Percentiles rank a stretch among this genome's conserved stretches.
phyloP scores from a whole-genome alignment of 73 alveolate genomes.

The Halteria grandinella region DNA sequence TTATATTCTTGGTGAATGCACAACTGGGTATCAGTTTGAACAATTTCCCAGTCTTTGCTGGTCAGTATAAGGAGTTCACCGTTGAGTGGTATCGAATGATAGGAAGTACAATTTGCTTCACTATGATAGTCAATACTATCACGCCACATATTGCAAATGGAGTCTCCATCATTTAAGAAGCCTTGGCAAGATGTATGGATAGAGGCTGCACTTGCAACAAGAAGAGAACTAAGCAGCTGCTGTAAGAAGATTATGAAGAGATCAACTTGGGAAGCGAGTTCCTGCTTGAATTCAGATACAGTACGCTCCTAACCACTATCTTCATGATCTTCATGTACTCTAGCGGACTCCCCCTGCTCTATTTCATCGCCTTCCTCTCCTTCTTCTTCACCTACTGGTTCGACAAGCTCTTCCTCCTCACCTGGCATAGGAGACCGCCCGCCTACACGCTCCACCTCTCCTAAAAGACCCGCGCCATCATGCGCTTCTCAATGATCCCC shows the following conservation, averaged over 20 bases:
- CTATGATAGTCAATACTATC: slow-evolving; percentile 40
- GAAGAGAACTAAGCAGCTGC: slow-evolving; percentile 41
- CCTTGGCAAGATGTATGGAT: slow-evolving; percentile 44
- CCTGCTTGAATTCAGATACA: slow-evolving; percentile 58
- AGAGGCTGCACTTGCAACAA: slow-evolving; percentile 49
- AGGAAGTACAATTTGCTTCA: slow-evolving; percentile 57
- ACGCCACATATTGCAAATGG: slow-evolving; percentile 61
- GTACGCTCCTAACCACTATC: slow-evolving; percentile 46
- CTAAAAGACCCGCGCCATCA: neutral
- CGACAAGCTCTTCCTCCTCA: slow-evolving; percentile 59
- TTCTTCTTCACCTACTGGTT: slow-evolving; percentile 68
- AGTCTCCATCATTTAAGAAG: neutral
- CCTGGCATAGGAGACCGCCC: slow-evolving; percentile 49
- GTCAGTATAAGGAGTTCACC: slow-evolving; percentile 62
- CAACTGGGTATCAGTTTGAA: slow-evolving; percentile 25
- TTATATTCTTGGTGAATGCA: slow-evolving; percentile 51
- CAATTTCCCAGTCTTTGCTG: slow-evolving; percentile 55
- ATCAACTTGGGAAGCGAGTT: slow-evolving; percentile 66
- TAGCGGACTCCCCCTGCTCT: slow-evolving; percentile 73
- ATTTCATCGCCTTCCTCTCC: slow-evolving; percentile 6
- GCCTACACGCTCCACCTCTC: slow-evolving; percentile 24
- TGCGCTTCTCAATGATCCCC: slow-evolving; percentile 46
- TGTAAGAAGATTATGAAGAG: slow-evolving; percentile 59
- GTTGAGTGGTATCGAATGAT: slow-evolving; percentile 60
- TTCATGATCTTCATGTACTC: slow-evolving; percentile 61